phyloP scores from a whole-genome alignment of 2,329 filamentous ascomycete genomes.

The Colletotrichum chlorophyti region DNA sequence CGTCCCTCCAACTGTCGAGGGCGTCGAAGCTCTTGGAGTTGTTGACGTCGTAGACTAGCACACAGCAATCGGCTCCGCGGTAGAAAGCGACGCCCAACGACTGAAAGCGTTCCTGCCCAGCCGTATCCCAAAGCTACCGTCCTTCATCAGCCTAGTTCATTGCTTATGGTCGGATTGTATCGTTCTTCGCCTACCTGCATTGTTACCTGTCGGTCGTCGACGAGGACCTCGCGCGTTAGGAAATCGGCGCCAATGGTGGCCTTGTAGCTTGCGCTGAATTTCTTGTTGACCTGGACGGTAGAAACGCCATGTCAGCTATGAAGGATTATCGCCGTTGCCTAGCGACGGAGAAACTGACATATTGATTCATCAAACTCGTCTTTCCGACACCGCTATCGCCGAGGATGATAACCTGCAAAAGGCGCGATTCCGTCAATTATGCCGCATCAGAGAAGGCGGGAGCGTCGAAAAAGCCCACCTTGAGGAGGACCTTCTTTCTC shows the following conservation, averaged over 20 bases:
- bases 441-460: background rate
- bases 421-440: constrained; percentile 13
- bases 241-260: constrained; percentile 99
- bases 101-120: constrained; percentile 96
- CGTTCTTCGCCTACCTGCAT: constrained; percentile 76
- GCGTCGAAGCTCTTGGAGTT: constrained; percentile 99
- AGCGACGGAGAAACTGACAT: constrained; percentile 70
- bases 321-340: background rate
- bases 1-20: constrained; percentile 96
- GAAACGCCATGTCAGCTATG: background rate
- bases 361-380: constrained; percentile 99
- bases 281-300: constrained; percentile 93
- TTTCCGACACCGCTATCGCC: constrained; percentile 99
- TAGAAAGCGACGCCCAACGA: constrained; percentile 98
- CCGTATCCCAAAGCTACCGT: constrained; percentile 91
- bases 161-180: constrained; percentile 5
- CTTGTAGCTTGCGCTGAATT: constrained; percentile 99
- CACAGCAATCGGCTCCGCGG: constrained; percentile 95
- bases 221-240: constrained; percentile 95
- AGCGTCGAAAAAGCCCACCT: constrained; percentile 60
- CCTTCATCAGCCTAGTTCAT: constrained; percentile 5
- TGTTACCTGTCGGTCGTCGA: constrained; percentile 95
- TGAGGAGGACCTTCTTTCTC: constrained; percentile 89
- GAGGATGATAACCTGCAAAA: constrained; percentile 89
- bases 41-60: constrained; percentile 98